Evolutionary conservation across 2,329 filamentous ascomycete species (phyloP), one percentile per base, ranked within the genome.

Genomic region (Blastomyces percursus): DNA sequence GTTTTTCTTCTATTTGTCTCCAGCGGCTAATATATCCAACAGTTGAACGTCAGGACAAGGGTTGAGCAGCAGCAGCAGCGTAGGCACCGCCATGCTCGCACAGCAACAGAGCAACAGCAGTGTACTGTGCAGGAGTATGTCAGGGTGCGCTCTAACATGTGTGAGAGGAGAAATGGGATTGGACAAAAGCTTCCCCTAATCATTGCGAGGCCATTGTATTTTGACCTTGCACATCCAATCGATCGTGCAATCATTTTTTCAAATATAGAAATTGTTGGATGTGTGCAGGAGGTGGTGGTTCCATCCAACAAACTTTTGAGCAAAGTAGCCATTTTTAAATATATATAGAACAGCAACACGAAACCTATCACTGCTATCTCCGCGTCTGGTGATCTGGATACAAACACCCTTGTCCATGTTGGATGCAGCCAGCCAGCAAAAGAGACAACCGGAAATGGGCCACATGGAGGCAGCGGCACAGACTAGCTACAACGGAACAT

Each of bases 401-500:
- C 40, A 16, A 2, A 30, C 14, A 30, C 48, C 48, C 24, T 30
- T 19, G 42, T 44, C 19, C 19, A 44, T 19, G 6, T 1, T 38
- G 35, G 35, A 38, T 35, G 16, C 48, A 16, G 59, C 30, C 16
- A 32, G 42, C 27, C 40, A 35, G 42, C 35, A 9, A 14, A 16
- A 9, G 14, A 4, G 42, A 40, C 30, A 38, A 38, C 24, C 40
- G 19, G 30, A 42, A 19, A 48, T 59, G 30, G 56, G 40, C 57
- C 57, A 59, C 57, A 59, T 59, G 57, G 56, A 16, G 8, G 19
- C 4, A 30, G 57, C 54, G 54, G 35, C 19, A 59, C 42, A 48
- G 56, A 40, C 56, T 30, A 48, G 30, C 42, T 42, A 30, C 42
- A 11, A 52, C 21, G 30, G 46, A 60, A n/a, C 62, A 56, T 38